These are phyloP conservation scores for Mycena sanguinolenta DNA, from an alignment of 768 basidiomycete species.

Conservation along the genomic window DNA sequence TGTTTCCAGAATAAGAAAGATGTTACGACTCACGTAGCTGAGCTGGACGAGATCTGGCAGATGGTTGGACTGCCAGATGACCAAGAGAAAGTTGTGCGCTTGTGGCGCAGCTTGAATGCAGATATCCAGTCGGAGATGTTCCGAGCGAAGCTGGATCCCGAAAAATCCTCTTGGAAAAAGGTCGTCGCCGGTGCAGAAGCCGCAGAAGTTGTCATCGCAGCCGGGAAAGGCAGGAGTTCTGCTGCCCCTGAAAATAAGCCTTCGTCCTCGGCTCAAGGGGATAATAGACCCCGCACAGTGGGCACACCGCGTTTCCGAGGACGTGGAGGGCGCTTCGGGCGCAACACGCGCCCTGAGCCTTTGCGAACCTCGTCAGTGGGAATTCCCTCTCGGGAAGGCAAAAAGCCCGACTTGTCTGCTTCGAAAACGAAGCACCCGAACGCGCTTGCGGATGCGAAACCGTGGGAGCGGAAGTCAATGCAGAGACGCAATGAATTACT, in stretches of 20 bases:
- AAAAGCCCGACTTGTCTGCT: too few species aligned
- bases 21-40: background rate
- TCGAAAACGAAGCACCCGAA: too few species aligned
- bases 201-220: background rate
- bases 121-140: slow-evolving; percentile 1
- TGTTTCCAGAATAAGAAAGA: background rate
- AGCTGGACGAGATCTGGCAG: background rate
- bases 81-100: slow-evolving; percentile 6
- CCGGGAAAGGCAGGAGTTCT: background rate
- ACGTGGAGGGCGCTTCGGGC: too few species aligned
- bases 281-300: background rate
- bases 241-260: background rate
- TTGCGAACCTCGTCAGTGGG: too few species aligned
- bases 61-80: background rate
- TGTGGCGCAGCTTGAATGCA: background rate
- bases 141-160: background rate
- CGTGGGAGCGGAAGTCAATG: background rate
- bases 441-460: too few species aligned
- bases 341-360: too few species aligned
- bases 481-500: background rate
- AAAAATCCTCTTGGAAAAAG: background rate
- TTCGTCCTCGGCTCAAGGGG: background rate
- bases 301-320: too few species aligned
- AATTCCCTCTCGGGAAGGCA: too few species aligned
- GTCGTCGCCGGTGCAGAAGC: background rate